Base-by-base conservation (phyloP, 2,329 filamentous ascomycete species). In the Lizonia empirigonia region DNA sequence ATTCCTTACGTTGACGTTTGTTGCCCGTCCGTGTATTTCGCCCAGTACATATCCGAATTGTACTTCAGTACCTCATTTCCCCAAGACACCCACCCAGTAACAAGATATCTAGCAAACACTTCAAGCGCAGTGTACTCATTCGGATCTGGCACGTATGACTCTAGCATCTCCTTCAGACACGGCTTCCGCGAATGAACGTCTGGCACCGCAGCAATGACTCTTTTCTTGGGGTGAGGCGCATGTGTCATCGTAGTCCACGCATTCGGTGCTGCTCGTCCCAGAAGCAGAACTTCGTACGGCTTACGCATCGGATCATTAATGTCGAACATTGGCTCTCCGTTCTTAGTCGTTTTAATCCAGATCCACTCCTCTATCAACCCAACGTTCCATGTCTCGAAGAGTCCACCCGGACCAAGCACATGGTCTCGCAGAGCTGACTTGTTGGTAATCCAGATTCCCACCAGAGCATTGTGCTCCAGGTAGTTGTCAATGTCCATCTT, bases 171-270 rank as follows among this genome's bases (percentile, higher is more conserved):
- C 53, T 85, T 84, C 47, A 93, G 66, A 63, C 85, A 89, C 3
- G 90, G 90, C 68, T 94, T 94, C 38, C 89, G 77, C 0, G 89
- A 92, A 71, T 94, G 90, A 4, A 90, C 60, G 67, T 93, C 89
- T 1, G 89, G 87, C 18, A 90, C 88, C 1, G 82, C 85, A 7
- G 90, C 69, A 24, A 93, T 77, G 2, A 90, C 82, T 66, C 81
- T 86, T 23, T 74, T 76, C 37, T 67, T 74, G 4, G 79, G 64
- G 2, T 60, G 30, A 53, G 70, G 16, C 67, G 62, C 26, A 36
- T 58, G 51, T 34, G 55, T 20, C 54, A 60, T 63, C 10, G 50
- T 61, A 3, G 62, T 62, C 55, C 56, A 61, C 2, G 64, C 44
- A 47, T 69, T 69, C 1, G 62, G 58, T 1, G 61, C 55, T 23